Conservation (phyloP, 1,284 basidiomycete species). For the Irpex rosettiformis region DNA sequence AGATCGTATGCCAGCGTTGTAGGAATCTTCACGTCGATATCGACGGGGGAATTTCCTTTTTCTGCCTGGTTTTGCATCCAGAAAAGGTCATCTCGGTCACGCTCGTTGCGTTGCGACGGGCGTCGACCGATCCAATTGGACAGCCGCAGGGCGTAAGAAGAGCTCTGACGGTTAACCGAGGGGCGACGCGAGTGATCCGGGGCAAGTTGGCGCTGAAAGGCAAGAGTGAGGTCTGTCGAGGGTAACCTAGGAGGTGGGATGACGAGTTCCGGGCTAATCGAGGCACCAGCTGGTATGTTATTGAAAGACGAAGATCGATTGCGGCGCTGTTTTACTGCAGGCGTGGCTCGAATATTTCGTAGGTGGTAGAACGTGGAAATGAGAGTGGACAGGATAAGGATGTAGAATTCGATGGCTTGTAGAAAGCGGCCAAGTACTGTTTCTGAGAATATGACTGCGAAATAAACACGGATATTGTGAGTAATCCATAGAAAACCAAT, state of each 20-base stretch:
- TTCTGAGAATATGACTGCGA: slow-evolving; percentile 64
- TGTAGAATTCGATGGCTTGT: slow-evolving; percentile 63
- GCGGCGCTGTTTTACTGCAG: slow-evolving; percentile 14
- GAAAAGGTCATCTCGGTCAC: slow-evolving; percentile 16
- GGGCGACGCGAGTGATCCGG: neutral
- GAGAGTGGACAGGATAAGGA: slow-evolving; percentile 55
- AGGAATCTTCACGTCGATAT: slow-evolving; percentile 8
- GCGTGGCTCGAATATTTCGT: slow-evolving; percentile 20
- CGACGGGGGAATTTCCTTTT: slow-evolving; percentile 23
- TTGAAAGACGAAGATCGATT: slow-evolving; percentile 26
- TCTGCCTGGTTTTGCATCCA: slow-evolving; percentile 35
- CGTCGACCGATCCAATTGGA: slow-evolving; percentile 23
- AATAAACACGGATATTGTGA: neutral
- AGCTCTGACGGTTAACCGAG: neutral
- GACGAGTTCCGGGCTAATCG: slow-evolving; percentile 26
- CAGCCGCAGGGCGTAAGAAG: slow-evolving; percentile 4
- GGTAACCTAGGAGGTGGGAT: slow-evolving; percentile 28
- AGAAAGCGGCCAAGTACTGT: slow-evolving; percentile 67
- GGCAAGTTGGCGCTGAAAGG: slow-evolving; percentile 17
- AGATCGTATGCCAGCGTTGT: slow-evolving; percentile 9
- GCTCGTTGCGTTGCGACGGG: slow-evolving; percentile 10
- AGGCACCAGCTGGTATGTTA: slow-evolving; percentile 22
- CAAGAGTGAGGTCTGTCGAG: slow-evolving; percentile 19
- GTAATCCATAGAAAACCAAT: neutral
- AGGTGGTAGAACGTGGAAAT: slow-evolving; percentile 46